A percentile compares a stretch with the other conserved stretches of the same genome.
These are phyloP conservation scores for Tuber aestivum DNA, from an alignment of 495 filamentous ascomycete species.

Conservation along the genomic window DNA sequence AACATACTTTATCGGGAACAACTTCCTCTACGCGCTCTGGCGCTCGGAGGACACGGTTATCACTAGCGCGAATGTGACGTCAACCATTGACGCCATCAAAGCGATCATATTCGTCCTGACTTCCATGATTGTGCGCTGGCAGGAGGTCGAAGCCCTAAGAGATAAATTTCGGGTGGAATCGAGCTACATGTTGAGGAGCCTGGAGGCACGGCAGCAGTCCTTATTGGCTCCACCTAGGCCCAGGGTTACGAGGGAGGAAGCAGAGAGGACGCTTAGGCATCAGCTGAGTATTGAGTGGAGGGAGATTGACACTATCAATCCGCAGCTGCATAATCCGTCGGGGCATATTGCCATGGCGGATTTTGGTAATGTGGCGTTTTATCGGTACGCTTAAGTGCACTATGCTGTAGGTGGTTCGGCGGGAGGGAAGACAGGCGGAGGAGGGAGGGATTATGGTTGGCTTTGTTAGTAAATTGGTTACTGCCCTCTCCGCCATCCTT, in stretches of 20 bases:
- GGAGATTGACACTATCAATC: neutral
- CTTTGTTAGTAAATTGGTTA: too few species aligned
- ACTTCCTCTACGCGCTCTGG: conserved; percentile 61
- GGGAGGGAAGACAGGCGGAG: neutral
- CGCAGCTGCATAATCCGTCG: conserved; percentile 33
- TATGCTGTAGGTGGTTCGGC: neutral
- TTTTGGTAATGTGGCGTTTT: conserved; percentile 43
- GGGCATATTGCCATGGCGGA: conserved; percentile 41
- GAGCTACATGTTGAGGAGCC: conserved; percentile 21
- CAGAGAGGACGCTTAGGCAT: conserved; percentile 10
- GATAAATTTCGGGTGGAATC: conserved; percentile 41
- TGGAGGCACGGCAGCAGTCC: conserved; percentile 28
- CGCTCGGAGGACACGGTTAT: conserved; percentile 51
- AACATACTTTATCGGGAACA: conserved; percentile 64
- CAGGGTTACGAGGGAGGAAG: conserved; percentile 2
- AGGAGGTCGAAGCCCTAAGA: conserved; percentile 38
- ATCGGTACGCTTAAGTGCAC: conserved; percentile 30
- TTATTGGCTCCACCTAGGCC: conserved; percentile 1
- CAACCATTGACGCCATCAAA: conserved; percentile 34
- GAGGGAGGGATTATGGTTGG: neutral
- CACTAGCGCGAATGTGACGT: conserved; percentile 32
- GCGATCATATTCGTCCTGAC: conserved; percentile 37
- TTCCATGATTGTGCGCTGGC: conserved; percentile 42
- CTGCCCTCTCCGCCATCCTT: too few species aligned
- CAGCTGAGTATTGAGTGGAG: conserved; percentile 30